Percentiles rank a stretch among this genome's conserved stretches.
Evolutionary conservation across 148 eudicot species (phyloP).

Genomic region (Chenopodium berlandieri): DNA sequence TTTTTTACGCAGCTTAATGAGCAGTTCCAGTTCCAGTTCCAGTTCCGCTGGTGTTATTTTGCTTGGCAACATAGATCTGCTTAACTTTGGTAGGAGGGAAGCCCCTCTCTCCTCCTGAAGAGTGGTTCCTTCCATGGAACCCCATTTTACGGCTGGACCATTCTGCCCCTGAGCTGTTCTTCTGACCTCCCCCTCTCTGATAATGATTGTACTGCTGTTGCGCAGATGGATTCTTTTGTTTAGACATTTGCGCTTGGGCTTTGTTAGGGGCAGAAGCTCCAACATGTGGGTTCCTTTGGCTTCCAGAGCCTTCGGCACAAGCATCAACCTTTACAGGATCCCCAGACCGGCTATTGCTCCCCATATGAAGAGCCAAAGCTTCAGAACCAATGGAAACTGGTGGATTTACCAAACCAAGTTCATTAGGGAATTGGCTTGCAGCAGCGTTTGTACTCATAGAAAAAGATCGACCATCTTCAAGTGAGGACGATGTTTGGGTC

Average conservation of each 20-base stretch:
- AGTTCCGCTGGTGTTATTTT: slow-evolving; percentile 41
- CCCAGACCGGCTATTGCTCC: slow-evolving; percentile 31
- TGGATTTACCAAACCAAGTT: slow-evolving; percentile 45
- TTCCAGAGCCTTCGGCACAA: slow-evolving; percentile 30
- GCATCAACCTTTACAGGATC: slow-evolving; percentile 33
- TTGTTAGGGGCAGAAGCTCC: slow-evolving; percentile 30
- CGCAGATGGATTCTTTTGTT: slow-evolving; percentile 42
- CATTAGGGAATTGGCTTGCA: slow-evolving; percentile 40
- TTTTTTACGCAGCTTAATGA: slow-evolving; percentile 21
- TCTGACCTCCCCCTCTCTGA: slow-evolving; percentile 62
- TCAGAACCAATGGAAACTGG: slow-evolving; percentile 28
- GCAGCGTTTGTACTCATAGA: slow-evolving; percentile 33
- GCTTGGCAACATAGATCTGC: slow-evolving; percentile 94
- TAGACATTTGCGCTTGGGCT: slow-evolving; percentile 41
- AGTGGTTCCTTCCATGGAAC: slow-evolving; percentile 73
- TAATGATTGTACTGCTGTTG: slow-evolving; percentile 46
- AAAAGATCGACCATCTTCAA: slow-evolving; percentile 38
- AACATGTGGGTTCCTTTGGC: slow-evolving; percentile 33
- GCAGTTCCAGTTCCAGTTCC: slow-evolving; percentile 20
- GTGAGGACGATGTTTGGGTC: slow-evolving; percentile 43
- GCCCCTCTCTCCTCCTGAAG: slow-evolving; percentile 55
- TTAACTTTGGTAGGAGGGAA: slow-evolving; percentile 60
- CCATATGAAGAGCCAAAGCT: slow-evolving; percentile 29
- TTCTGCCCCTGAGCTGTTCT: slow-evolving; percentile 50
- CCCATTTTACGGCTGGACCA: slow-evolving; percentile 74